phyloP scores from a whole-genome alignment of 441 rosid genomes.

The Daphne laureola region DNA sequence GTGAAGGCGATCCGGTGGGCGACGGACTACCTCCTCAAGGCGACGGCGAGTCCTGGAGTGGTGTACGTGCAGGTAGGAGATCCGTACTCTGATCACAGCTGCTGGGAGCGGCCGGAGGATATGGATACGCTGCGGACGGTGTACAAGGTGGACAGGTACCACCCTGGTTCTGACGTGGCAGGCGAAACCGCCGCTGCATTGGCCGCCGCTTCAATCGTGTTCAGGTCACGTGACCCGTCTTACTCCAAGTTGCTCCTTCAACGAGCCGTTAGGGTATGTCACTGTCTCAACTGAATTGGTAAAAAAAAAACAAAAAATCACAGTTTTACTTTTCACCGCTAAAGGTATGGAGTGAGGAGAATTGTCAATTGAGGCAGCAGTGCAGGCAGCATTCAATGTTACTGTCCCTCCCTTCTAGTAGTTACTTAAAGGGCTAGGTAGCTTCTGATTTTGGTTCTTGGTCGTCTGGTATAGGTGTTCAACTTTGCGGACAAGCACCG shows the following conservation, averaged over 20 bases:
- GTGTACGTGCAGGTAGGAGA: constrained; percentile 66
- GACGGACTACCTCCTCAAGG: constrained; percentile 57
- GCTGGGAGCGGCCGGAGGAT: constrained; percentile 75
- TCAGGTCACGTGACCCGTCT: constrained; percentile 51
- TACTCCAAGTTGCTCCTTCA: constrained; percentile 47
- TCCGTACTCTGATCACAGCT: constrained; percentile 55
- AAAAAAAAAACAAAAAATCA: too few relatives aligned
- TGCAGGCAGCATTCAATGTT: too few relatives aligned
- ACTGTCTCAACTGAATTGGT: constrained; percentile 13
- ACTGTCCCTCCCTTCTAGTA: too few relatives aligned
- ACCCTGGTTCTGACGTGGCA: constrained; percentile 68
- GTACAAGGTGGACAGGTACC: constrained; percentile 43
- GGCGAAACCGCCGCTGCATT: constrained; percentile 72
- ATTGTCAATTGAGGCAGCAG: too few relatives aligned
- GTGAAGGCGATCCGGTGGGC: constrained; percentile 53
- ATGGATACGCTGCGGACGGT: constrained; percentile 61
- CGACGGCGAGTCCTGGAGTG: constrained; percentile 47
- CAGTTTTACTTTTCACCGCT: too few relatives aligned
- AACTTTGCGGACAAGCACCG: constrained; percentile 60
- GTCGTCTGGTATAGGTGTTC: too few relatives aligned
- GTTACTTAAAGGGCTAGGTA: too few relatives aligned
- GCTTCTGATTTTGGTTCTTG: too few relatives aligned
- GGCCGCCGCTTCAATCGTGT: constrained; percentile 68
- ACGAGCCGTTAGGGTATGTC: constrained; percentile 62
- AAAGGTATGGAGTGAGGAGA: too few relatives aligned